Evolutionary conservation across 176 grass and related monocot species (phyloP), one percentile per base, ranked within the genome.

Genomic region (Paspalum notatum): DNA sequence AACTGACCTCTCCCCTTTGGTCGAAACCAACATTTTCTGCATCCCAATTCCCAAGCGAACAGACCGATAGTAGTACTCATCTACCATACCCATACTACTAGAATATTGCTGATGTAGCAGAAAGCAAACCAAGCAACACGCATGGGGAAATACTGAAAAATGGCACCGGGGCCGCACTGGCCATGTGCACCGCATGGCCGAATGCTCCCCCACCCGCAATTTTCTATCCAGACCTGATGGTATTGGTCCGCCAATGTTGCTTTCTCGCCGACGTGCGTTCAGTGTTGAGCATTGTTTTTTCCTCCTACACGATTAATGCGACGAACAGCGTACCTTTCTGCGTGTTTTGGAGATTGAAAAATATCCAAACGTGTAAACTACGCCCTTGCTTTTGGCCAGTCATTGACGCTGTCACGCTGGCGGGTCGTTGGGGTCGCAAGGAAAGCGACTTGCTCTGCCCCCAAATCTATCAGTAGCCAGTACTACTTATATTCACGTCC

Each of bases 1-100:
- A 51, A 21, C 75, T 22, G 25, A 49, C 20, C 52, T 41, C 9
- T 1, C n/a, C 38, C 32, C 12, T 5, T 44, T 4, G 48, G 62
- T 79, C 47, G 62, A 49, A 52, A 41, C 76, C 78, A 56, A 53
- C 42, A 47, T 76, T 47, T 47, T 76, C 74, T 76, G 22, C 3
- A 43, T 15, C 13, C 39, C 8, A 39, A 17, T 40, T 67, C 41
- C 20, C 42, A 66, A 38, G 17, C 55, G 0, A 20, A 3, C 55
- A 57, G 22, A 22, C 11, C n/a, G 1, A 22, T 3, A 22, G 32
- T 3, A n/a, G n/a, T n/a, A n/a, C n/a, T n/a, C n/a, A n/a, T n/a
- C n/a, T n/a, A 32, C 32, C 32, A 32, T 32, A 55, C 52, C 13
- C 49, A n/a, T 13, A 16, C 49, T 17, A 4, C 32, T 40, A 8